Evolutionary conservation across 1,139 yeast genomes (phyloP).

Genomic region (Candida frijolesensis): DNA sequence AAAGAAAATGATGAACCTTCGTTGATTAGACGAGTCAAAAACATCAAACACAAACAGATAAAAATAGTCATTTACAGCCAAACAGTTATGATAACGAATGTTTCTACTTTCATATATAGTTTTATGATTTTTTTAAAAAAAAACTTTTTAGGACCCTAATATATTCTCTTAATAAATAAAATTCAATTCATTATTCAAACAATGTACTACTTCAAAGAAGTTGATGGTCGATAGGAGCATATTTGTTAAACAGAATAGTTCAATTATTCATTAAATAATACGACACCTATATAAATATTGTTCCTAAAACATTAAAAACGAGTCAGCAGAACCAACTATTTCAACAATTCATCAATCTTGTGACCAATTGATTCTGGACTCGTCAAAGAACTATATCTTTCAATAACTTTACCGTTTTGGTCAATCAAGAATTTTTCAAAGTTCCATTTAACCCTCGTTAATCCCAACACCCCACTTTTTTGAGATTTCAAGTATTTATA

Average conservation of each 20-base stretch:
- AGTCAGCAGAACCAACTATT: conserved; percentile 5
- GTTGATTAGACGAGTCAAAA: conserved; percentile 8
- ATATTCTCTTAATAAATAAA: neutral
- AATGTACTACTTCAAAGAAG: too few relatives aligned
- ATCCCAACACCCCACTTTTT: conserved; percentile 46
- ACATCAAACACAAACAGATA: neutral
- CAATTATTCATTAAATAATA: too few relatives aligned
- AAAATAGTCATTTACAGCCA: too few relatives aligned
- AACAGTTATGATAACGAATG: neutral
- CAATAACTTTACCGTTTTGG: conserved; percentile 48
- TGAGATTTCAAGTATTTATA: conserved; percentile 69
- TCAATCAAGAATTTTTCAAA: conserved; percentile 52
- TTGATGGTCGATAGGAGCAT: too few relatives aligned
- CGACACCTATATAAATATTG: too few relatives aligned
- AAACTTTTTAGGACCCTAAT: neutral
- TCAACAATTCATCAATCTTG: conserved; percentile 43
- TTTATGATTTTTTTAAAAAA: neutral
- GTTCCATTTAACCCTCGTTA: conserved; percentile 53
- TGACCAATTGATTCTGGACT: conserved; percentile 40
- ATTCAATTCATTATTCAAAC: neutral
- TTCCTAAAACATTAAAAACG: neutral
- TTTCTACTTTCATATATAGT: neutral
- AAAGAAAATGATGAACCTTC: conserved; percentile 19
- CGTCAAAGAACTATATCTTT: conserved; percentile 45
- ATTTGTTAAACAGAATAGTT: too few relatives aligned